Percentiles rank a stretch among this genome's conserved stretches.
Conservation (phyloP, 306 rosid genomes). For the Prosopis cineraria region DNA sequence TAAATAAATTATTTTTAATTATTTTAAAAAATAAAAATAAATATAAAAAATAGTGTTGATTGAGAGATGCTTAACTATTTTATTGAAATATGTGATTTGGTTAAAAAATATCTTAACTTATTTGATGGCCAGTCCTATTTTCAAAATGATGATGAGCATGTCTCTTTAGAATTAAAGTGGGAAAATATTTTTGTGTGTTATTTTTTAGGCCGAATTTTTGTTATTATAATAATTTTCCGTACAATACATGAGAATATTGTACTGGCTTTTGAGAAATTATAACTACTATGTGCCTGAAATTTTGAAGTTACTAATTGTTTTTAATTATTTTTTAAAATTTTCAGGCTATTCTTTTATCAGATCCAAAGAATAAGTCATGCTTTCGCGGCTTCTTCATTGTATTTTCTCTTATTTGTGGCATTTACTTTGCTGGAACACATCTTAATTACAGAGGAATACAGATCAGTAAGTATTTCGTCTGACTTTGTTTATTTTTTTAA, state of each 20-base stretch:
- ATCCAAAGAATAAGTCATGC: constrained; percentile 56
- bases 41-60: too few relatives aligned
- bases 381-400: constrained; percentile 55
- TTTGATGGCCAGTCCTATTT: too few relatives aligned
- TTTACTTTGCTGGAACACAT: constrained; percentile 62
- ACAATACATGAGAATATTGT: too few relatives aligned
- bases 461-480: constrained; percentile 44
- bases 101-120: too few relatives aligned
- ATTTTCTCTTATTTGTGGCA: constrained; percentile 58
- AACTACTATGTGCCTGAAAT: background rate
- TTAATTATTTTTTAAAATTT: constrained; percentile 14
- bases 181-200: too few relatives aligned
- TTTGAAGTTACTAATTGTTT: background rate
- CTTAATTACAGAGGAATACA: constrained; percentile 56
- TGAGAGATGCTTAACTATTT: too few relatives aligned
- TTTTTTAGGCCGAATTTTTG: too few relatives aligned
- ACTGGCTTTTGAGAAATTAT: background rate
- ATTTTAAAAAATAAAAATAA: too few relatives aligned
- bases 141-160: too few relatives aligned
- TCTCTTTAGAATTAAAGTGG: too few relatives aligned
- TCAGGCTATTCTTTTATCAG: constrained; percentile 54
- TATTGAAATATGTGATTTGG: too few relatives aligned
- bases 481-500: background rate
- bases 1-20: too few relatives aligned
- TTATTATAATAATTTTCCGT: background rate